phyloP scores from a whole-genome alignment of 2,329 filamentous ascomycete genomes.

The Claviceps sp. region DNA sequence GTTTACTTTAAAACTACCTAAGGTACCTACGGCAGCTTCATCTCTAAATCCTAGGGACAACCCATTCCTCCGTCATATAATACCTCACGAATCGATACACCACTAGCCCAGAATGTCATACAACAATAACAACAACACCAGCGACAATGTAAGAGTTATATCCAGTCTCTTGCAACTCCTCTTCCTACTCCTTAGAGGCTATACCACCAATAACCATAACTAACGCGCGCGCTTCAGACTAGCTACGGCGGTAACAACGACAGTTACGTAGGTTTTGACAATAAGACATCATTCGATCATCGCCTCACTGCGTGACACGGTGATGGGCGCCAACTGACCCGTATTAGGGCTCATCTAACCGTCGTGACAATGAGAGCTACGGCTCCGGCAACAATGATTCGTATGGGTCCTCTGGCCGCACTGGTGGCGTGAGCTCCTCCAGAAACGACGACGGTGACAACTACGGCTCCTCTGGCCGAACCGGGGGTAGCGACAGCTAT shows the following conservation, averaged over 20 bases:
- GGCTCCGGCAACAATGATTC: slow-evolving; percentile 9
- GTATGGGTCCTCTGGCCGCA: slow-evolving; percentile 11
- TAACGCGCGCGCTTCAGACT: slow-evolving; percentile 8
- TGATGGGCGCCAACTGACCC: no score
- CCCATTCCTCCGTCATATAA: no score
- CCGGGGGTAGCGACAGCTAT: slow-evolving; percentile 6
- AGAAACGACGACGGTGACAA: slow-evolving; percentile 5
- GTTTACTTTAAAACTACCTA: no score
- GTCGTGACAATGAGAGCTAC: slow-evolving; percentile 5
- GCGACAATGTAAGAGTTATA: slow-evolving; percentile 22
- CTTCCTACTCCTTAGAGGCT: no score
- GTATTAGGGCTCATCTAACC: slow-evolving; percentile 10
- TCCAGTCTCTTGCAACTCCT: neutral
- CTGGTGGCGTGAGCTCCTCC: neutral
- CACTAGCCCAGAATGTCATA: slow-evolving; percentile 29
- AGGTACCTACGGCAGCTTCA: no score
- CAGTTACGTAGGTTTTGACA: slow-evolving; percentile 12
- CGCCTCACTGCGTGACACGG: no score
- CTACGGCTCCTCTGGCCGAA: slow-evolving; percentile 8
- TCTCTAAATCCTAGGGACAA: no score
- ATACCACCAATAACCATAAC: no score
- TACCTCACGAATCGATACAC: neutral
- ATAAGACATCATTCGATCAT: no score
- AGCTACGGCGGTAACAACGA: slow-evolving; percentile 16
- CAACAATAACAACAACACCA: slow-evolving; percentile 24